A percentile compares a stretch with the other conserved stretches of the same genome.
phyloP scores from a whole-genome alignment of 805 yeast genomes.

The Nakazawaea molendinolei region DNA sequence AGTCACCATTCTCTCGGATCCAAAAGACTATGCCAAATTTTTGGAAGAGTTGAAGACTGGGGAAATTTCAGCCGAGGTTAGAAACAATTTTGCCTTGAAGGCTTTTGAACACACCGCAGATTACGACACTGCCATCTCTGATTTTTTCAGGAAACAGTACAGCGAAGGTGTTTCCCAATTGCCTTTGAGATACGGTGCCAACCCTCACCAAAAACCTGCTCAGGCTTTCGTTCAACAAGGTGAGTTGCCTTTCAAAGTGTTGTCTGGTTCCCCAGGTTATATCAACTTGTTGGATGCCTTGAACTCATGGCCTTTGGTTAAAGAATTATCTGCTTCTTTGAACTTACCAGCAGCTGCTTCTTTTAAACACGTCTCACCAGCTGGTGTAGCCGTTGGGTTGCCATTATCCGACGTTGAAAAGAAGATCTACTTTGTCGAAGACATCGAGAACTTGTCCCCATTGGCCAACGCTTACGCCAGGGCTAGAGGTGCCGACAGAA shows the following conservation, averaged over 20 bases:
- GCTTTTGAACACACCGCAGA: constrained; percentile 99
- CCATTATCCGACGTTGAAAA: constrained; percentile 89
- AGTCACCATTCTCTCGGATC: constrained; percentile 93
- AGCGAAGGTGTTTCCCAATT: constrained; percentile 84
- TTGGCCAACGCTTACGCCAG: constrained; percentile 97
- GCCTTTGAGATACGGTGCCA: constrained; percentile 96
- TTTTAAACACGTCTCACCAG: constrained; percentile 98
- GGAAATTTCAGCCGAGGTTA: constrained; percentile 63
- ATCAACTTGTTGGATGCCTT: constrained; percentile 94
- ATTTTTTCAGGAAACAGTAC: constrained; percentile 95
- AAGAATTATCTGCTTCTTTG: constrained; percentile 90
- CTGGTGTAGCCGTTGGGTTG: constrained; percentile 96
- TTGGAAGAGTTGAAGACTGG: constrained; percentile 73
- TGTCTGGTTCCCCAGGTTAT: constrained; percentile 95
- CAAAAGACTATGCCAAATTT: constrained; percentile 84
- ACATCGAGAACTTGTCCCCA: constrained; percentile 92
- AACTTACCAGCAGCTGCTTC: constrained; percentile 98
- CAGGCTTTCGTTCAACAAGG: constrained; percentile 89
- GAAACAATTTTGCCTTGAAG: constrained; percentile 84
- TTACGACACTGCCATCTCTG: constrained; percentile 92
- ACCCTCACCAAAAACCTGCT: constrained; percentile 99
- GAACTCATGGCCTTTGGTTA: constrained; percentile 98
- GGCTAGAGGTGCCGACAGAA: constrained; percentile 99
- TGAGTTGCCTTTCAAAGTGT: constrained; percentile 87
- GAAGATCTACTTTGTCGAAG: constrained; percentile 91